These are phyloP conservation scores for Aleurites moluccanus DNA, from an alignment of 441 rosid genomes.

Conservation along the genomic window DNA sequence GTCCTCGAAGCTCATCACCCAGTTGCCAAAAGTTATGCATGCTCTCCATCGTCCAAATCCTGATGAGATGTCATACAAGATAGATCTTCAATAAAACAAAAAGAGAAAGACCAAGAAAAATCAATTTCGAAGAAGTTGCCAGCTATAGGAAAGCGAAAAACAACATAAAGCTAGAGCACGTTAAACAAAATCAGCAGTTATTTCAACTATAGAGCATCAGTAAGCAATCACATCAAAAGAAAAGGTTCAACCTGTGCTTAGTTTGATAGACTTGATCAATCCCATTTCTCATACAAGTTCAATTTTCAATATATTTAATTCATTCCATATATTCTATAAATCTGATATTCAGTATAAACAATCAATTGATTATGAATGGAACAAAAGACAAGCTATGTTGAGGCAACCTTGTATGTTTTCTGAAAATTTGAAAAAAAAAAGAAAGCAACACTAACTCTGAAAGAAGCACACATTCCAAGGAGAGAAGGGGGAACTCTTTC, in stretches of 20 bases:
- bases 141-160: background rate
- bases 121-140: background rate
- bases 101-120: background rate
- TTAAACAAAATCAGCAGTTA: background rate
- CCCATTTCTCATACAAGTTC: background rate
- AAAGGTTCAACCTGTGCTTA: background rate
- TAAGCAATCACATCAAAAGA: slow-evolving; percentile 1
- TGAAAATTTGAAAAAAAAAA: background rate
- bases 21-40: slow-evolving; percentile 82
- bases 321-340: background rate
- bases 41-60: slow-evolving; percentile 55
- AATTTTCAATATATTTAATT: background rate
- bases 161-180: background rate
- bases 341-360: background rate
- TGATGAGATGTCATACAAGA: slow-evolving; percentile 17
- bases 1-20: slow-evolving; percentile 95
- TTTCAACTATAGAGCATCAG: background rate
- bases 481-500: background rate
- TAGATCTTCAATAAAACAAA: background rate
- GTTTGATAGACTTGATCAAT: background rate
- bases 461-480: background rate
- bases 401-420: background rate
- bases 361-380: background rate
- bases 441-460: background rate
- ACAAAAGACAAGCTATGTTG: background rate